A percentile compares a stretch with the other conserved stretches of the same genome.
Evolutionary conservation across 2,329 filamentous ascomycete species (phyloP).

Genomic region (Aaosphaeria arxii): DNA sequence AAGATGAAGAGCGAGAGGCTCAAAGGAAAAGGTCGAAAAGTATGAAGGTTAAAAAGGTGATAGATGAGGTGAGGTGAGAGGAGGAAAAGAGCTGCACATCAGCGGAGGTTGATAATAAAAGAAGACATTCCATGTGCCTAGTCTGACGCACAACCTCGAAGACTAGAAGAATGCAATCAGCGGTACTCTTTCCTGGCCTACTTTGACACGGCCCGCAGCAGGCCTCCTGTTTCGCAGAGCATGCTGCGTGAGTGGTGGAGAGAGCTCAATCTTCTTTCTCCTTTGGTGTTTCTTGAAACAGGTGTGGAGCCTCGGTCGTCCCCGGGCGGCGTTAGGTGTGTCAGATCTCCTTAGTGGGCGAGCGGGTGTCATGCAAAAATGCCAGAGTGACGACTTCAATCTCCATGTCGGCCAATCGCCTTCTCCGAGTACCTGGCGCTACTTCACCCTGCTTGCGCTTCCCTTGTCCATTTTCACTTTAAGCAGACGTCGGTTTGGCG

Average conservation of each 20-base stretch:
- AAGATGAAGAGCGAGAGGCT: constrained; percentile 14
- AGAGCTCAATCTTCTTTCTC: constrained; percentile 13
- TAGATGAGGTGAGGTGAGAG: constrained; percentile 22
- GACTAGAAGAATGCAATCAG: too few relatives aligned
- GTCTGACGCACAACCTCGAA: too few relatives aligned
- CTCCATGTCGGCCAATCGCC: constrained; percentile 16
- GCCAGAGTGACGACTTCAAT: neutral
- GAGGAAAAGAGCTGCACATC: neutral
- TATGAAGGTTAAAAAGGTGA: neutral
- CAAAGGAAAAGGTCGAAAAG: constrained; percentile 14
- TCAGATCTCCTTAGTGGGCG: constrained; percentile 10
- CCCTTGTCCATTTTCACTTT: neutral
- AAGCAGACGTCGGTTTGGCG: too few relatives aligned
- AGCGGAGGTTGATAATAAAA: constrained; percentile 4
- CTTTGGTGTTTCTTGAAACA: constrained; percentile 32
- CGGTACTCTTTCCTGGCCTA: neutral
- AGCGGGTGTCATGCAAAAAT: constrained; percentile 6
- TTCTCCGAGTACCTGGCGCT: constrained; percentile 16
- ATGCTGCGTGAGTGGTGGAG: constrained; percentile 23
- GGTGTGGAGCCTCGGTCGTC: constrained; percentile 25
- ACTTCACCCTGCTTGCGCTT: constrained; percentile 17
- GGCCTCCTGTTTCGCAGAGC: constrained; percentile 19
- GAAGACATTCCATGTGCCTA: constrained; percentile 1
- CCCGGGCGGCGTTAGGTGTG: constrained; percentile 23
- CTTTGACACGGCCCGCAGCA: neutral